phyloP scores from a whole-genome alignment of 768 basidiomycete genomes.

The Ephemerocybe angulata region DNA sequence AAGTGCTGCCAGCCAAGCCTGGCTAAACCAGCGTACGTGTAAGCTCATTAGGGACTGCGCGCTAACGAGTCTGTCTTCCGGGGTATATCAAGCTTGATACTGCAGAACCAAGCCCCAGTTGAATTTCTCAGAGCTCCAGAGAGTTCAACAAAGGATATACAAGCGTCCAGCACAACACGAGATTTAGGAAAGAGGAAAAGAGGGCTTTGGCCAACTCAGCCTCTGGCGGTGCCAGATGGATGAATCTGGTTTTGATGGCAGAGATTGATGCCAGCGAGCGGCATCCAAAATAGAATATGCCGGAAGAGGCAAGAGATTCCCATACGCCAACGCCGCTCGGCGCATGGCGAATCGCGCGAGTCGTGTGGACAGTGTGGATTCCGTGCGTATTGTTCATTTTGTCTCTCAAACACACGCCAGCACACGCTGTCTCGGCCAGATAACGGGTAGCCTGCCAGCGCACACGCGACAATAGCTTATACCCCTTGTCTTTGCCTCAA shows the following conservation, averaged over 20 bases:
- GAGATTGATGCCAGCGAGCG: slow-evolving; percentile 1
- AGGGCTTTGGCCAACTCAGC: too few species aligned
- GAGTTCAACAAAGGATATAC: too few species aligned
- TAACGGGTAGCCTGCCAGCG: slow-evolving; percentile 1
- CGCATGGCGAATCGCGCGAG: neutral
- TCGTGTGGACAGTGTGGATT: neutral
- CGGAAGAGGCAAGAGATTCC: neutral
- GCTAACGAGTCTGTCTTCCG: too few species aligned
- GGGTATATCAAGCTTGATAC: too few species aligned
- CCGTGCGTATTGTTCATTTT: neutral
- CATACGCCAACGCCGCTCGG: neutral
- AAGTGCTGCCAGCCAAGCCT: neutral
- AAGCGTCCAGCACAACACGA: too few species aligned
- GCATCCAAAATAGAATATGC: slow-evolving; percentile 6
- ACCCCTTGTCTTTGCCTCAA: slow-evolving; percentile 16
- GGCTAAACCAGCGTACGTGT: neutral
- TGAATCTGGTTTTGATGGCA: slow-evolving; percentile 7
- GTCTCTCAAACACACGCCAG: too few species aligned
- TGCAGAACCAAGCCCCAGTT: too few species aligned
- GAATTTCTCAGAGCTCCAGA: too few species aligned
- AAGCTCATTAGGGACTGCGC: neutral
- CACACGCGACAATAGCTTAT: neutral
- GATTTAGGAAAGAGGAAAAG: too few species aligned
- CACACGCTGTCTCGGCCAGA: neutral
- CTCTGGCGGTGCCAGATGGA: too few species aligned